Percentiles rank a stretch among this genome's conserved stretches.
These are phyloP conservation scores for Trypanosoma vivax DNA, from an alignment of 208 protist genomes.

Conservation along the genomic window DNA sequence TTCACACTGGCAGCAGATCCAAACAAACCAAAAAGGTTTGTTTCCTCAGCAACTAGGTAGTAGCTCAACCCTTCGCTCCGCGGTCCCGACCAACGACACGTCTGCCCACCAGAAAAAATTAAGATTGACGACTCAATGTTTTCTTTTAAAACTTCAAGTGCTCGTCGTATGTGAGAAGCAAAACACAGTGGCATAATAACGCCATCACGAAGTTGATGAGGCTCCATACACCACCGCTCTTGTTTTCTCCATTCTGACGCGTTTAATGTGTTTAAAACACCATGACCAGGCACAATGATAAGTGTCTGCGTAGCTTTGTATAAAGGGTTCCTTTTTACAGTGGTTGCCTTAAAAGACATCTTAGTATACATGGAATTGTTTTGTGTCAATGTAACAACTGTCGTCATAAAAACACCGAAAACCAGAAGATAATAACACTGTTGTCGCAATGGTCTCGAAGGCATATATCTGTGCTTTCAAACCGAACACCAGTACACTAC, in stretches of 20 bases:
- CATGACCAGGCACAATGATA: conserved; percentile 37
- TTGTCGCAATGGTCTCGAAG: not conserved
- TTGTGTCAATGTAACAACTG: no score
- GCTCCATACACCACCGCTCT: conserved; percentile 23
- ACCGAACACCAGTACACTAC: no score
- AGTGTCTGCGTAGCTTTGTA: conserved; percentile 16
- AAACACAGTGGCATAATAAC: conserved; percentile 14
- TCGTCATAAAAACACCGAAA: not conserved
- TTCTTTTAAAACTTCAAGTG: conserved; percentile 17
- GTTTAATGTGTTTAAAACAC: conserved; percentile 12
- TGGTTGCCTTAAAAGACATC: no score
- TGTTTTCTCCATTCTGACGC: conserved; percentile 11
- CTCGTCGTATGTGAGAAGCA: conserved; percentile 22
- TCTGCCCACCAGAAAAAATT: conserved; percentile 42
- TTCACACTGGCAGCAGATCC: not conserved
- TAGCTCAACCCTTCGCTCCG: conserved; percentile 34
- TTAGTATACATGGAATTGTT: not conserved
- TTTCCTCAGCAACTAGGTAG: conserved; percentile 26
- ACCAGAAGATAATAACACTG: not conserved
- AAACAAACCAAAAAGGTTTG: conserved; percentile 17
- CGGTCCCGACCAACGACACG: conserved; percentile 17
- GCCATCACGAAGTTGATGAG: conserved; percentile 20
- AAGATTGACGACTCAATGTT: conserved; percentile 17
- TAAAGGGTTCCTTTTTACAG: not conserved
- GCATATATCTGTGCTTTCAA: no score